Conservation (phyloP, 495 filamentous ascomycete genomes). For the Hypoxylon crocopeplum region DNA sequence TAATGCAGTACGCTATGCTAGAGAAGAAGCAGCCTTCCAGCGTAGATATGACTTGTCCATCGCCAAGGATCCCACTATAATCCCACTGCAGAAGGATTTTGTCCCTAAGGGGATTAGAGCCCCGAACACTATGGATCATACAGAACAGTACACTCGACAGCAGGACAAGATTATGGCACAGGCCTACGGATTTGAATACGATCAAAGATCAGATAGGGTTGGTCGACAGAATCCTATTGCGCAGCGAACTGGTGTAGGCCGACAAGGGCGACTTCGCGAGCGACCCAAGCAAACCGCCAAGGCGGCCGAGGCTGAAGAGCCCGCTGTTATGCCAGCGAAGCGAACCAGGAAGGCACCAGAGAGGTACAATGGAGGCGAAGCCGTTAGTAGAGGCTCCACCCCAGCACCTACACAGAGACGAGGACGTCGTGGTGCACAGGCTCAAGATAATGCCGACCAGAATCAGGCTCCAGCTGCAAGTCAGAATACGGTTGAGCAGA, state of each 20-base stretch:
- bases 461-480: too few species aligned
- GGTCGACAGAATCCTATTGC: constrained; percentile 54
- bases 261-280: constrained; percentile 53
- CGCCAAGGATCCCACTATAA: constrained; percentile 23
- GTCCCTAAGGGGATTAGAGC: constrained; percentile 49
- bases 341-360: constrained; percentile 50
- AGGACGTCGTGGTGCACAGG: constrained; percentile 36
- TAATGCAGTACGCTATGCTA: constrained; percentile 52
- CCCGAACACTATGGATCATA: constrained; percentile 40
- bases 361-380: constrained; percentile 50
- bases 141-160: constrained; percentile 45
- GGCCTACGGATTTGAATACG: constrained; percentile 55
- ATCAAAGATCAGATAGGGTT: constrained; percentile 45
- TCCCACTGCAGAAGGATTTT: constrained; percentile 39
- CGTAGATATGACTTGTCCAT: constrained; percentile 21
- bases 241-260: constrained; percentile 50
- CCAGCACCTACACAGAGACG: constrained; percentile 47
- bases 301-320: constrained; percentile 54
- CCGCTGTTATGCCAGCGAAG: constrained; percentile 50
- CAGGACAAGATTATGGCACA: constrained; percentile 55
- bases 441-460: constrained; percentile 35
- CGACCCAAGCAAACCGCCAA: constrained; percentile 54
- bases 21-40: constrained; percentile 39
- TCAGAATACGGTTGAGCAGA: neutral
- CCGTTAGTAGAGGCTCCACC: constrained; percentile 48